A percentile compares a stretch with the other conserved stretches of the same genome.
Evolutionary conservation across 225 moss, liverwort and hornwort species (phyloP).

Genomic region (Pseudoscleropodium purum): DNA sequence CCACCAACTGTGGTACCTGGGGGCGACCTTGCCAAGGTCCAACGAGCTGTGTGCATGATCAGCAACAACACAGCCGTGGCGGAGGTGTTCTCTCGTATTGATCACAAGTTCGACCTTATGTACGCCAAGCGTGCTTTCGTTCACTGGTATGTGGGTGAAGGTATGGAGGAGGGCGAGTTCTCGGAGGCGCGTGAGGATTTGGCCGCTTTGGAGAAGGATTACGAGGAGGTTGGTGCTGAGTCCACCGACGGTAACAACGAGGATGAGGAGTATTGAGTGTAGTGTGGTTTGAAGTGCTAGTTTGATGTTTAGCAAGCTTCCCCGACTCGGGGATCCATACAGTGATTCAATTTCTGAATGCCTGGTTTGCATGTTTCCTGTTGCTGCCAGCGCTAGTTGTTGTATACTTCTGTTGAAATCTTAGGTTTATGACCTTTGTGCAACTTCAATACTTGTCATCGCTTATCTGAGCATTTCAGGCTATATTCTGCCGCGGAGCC

Average conservation of each 20-base stretch:
- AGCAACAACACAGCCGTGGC: slow-evolving; percentile 46
- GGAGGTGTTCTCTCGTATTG: slow-evolving; percentile 39
- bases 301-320: slow-evolving; percentile 14
- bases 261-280: slow-evolving; percentile 38
- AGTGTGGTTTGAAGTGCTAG: not conserved
- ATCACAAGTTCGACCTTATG: slow-evolving; percentile 46
- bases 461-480: not conserved
- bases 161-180: slow-evolving; percentile 49
- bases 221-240: slow-evolving; percentile 50
- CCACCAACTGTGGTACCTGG: slow-evolving; percentile 49
- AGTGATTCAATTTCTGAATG: slow-evolving; percentile 16
- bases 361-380: slow-evolving; percentile 4
- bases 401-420: slow-evolving; percentile 16
- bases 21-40: slow-evolving; percentile 41
- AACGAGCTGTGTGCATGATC: slow-evolving; percentile 51
- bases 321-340: slow-evolving; percentile 36
- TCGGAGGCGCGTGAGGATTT: slow-evolving; percentile 49
- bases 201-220: slow-evolving; percentile 54
- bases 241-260: slow-evolving; percentile 34
- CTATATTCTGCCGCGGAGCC: not conserved
- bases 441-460: not conserved
- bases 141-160: slow-evolving; percentile 49
- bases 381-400: slow-evolving; percentile 27
- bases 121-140: slow-evolving; percentile 51
- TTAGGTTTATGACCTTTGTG: slow-evolving; percentile 2